Conservation (phyloP, 257 asterid species). For the Rehmannia glutinosa region DNA sequence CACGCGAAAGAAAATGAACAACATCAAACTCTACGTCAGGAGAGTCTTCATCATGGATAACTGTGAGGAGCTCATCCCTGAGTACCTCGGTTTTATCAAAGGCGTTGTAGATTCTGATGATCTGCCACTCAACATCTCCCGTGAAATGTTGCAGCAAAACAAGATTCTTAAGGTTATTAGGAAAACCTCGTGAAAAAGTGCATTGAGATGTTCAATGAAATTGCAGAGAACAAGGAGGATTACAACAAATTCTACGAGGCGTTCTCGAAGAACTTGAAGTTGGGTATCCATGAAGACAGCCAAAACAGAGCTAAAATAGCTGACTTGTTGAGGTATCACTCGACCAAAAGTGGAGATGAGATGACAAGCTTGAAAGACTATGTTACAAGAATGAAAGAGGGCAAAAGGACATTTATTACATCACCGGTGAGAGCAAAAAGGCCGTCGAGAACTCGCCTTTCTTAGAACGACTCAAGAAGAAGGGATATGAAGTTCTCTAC, state of each 20-base stretch:
- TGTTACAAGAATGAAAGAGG: conserved; percentile 44
- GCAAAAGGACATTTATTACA: conserved; percentile 37
- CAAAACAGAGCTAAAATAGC: conserved; percentile 41
- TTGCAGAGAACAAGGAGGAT: conserved; percentile 43
- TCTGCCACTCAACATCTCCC: conserved; percentile 40
- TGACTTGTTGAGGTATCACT: conserved; percentile 33
- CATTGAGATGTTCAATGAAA: conserved; percentile 45
- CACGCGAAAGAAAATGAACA: conserved; percentile 40
- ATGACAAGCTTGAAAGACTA: conserved; percentile 41
- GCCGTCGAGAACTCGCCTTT: conserved; percentile 42
- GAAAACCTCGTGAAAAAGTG: conserved; percentile 42
- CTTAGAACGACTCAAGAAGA: conserved; percentile 39
- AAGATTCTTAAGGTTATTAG: conserved; percentile 38
- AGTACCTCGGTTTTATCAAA: conserved; percentile 39
- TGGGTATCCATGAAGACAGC: conserved; percentile 44
- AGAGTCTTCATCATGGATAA: conserved; percentile 49
- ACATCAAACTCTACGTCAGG: conserved; percentile 43
- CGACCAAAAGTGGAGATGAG: conserved; percentile 40
- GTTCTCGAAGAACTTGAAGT: conserved; percentile 43
- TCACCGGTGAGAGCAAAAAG: conserved; percentile 46
- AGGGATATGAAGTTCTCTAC: conserved; percentile 37
- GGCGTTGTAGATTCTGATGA: conserved; percentile 47
- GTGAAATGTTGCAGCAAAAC: conserved; percentile 46
- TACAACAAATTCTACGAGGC: conserved; percentile 41
- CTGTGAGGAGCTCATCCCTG: conserved; percentile 44